Evolutionary conservation across 805 yeast genomes (phyloP), one percentile per base, ranked within the genome.

Genomic region (Pichia thaimueangensis): DNA sequence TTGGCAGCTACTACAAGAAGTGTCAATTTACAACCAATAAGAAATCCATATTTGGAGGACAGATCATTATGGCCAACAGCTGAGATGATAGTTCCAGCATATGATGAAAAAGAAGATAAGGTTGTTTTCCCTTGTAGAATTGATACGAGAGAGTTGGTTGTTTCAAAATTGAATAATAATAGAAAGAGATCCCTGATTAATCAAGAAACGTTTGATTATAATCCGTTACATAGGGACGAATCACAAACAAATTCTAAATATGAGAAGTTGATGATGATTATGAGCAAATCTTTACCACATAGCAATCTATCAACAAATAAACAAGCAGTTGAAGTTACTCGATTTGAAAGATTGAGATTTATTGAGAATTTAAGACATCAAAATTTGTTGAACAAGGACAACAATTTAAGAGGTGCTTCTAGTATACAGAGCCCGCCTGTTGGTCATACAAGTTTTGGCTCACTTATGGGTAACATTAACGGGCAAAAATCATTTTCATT

Each of bases 241-340:
- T 76, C 80, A 30, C 95, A 87, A 57, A 84, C 84, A 52, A 76
- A 80, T 43, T 78, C 89, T 2, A 94, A 87, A 50, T 87, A 85
- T 64, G 97, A 93, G 61, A 95, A 86, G 57, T 69, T 88, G 57
- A 91, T 91, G 97, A 68, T 81, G 24, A 70, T 78, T 9, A 65
- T 80, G 71, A 73, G 71, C 49, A 82, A 79, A 60, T 31, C 65
- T 56, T 43, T 63, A 60, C 41, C 61, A 54, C 51, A 70, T 66
- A 51, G 55, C 35, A 51, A 51, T 37, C 17, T 48, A 12, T 42
- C 64, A 69, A 61, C 71, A 1, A 47, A 35, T 31, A 42, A 69
- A 27, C 62, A 69, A 7, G 58, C 67, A 1, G 56, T 71, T 1
- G 51, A 48, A 20, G 31, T 43, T 8, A 49, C 51, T 5, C 40